Percentiles rank a stretch among this genome's conserved stretches.
Evolutionary conservation across 2,329 filamentous ascomycete genomes (phyloP).

Genomic region (Beauveria australis): DNA sequence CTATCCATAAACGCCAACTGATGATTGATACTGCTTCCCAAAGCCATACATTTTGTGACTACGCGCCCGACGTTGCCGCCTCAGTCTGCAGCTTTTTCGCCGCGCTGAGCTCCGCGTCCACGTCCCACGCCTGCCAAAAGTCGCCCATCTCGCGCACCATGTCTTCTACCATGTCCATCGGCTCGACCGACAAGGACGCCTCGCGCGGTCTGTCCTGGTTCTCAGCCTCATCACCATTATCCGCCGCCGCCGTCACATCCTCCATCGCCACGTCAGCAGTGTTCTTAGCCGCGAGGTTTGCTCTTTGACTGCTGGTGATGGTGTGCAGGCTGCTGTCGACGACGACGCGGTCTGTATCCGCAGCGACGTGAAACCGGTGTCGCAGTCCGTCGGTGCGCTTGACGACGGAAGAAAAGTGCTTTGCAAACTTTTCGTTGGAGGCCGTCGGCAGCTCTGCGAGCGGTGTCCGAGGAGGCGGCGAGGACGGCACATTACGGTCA

Average conservation of each 20-base stretch:
- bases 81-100: slow-evolving; percentile 17
- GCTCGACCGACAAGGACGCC: slow-evolving; percentile 19
- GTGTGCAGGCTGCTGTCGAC: background rate
- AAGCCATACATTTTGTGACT: slow-evolving; percentile 21
- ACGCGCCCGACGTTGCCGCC: slow-evolving; percentile 5
- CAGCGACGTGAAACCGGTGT: slow-evolving; percentile 20
- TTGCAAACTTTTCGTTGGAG: slow-evolving; percentile 31
- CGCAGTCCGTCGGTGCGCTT: slow-evolving; percentile 23
- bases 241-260: background rate
- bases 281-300: background rate
- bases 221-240: background rate
- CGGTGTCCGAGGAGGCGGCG: slow-evolving; percentile 35
- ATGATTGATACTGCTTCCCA: background rate
- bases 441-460: slow-evolving; percentile 27
- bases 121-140: slow-evolving; percentile 26
- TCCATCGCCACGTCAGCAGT: slow-evolving; percentile 3
- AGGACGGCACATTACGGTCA: slow-evolving; percentile 20
- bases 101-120: slow-evolving; percentile 28
- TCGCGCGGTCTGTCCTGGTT: background rate
- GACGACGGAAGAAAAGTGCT: slow-evolving; percentile 41
- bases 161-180: slow-evolving; percentile 28
- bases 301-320: background rate
- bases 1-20: background rate
- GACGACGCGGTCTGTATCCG: slow-evolving; percentile 20
- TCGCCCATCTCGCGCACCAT: slow-evolving; percentile 29